phyloP scores from a whole-genome alignment of 2,329 filamentous ascomycete genomes.

The Ophiostoma triangulosporum region DNA sequence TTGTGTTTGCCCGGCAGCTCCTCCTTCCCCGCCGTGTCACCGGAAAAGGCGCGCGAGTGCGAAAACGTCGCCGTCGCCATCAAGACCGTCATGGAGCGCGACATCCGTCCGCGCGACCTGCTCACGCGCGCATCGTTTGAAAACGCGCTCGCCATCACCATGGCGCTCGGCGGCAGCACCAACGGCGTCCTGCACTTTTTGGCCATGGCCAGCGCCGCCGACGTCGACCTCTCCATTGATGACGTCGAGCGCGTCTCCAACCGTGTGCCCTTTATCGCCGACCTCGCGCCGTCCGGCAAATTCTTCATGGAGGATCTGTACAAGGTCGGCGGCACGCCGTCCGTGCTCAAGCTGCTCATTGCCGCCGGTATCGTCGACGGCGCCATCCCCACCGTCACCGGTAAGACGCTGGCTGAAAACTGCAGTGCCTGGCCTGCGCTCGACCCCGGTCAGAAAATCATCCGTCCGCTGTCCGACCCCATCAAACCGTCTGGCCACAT shows the following conservation, averaged over 20 bases:
- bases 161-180: slow-evolving; percentile 81
- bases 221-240: slow-evolving; percentile 62
- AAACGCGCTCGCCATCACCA: slow-evolving; percentile 80
- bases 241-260: slow-evolving; percentile 72
- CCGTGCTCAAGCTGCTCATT: slow-evolving; percentile 74
- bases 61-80: slow-evolving; percentile 69
- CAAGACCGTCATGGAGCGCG: slow-evolving; percentile 62
- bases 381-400: slow-evolving; percentile 66
- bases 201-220: slow-evolving; percentile 78
- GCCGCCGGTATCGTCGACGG: slow-evolving; percentile 65
- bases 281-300: slow-evolving; percentile 70
- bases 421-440: slow-evolving; percentile 64
- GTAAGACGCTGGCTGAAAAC: slow-evolving; percentile 72
- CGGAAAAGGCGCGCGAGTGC: slow-evolving; percentile 78
- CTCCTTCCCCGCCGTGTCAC: slow-evolving; percentile 66
- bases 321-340: slow-evolving; percentile 70
- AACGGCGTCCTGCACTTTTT: slow-evolving; percentile 83
- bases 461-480: slow-evolving; percentile 54
- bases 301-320: slow-evolving; percentile 80
- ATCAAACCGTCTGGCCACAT: slow-evolving; percentile 82
- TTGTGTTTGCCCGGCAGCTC: slow-evolving; percentile 71
- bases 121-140: slow-evolving; percentile 72
- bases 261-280: slow-evolving; percentile 74
- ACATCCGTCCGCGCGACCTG: slow-evolving; percentile 69
- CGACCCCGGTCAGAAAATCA: slow-evolving; percentile 67